These are phyloP conservation scores for Skeletonema tropicum DNA, from an alignment of 108 stramenopile species.

Conservation along the genomic window DNA sequence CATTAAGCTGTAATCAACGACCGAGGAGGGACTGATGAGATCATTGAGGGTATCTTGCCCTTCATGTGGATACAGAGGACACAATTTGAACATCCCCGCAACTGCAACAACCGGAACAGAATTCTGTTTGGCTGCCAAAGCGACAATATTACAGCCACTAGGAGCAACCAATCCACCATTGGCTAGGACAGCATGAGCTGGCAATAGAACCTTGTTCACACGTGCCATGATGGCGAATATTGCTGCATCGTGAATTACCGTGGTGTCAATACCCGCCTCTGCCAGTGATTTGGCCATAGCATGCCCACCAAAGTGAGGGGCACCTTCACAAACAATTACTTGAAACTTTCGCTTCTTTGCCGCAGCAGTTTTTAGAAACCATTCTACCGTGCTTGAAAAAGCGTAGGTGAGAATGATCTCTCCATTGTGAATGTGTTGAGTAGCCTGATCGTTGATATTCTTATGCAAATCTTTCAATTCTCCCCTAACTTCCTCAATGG, in stretches of 20 bases:
- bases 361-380: slow-evolving; percentile 85
- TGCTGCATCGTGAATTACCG: slow-evolving; percentile 76
- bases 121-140: slow-evolving; percentile 92
- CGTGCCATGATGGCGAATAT: slow-evolving; percentile 90
- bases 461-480: slow-evolving; percentile 90
- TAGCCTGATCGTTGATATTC: slow-evolving; percentile 88
- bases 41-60: slow-evolving; percentile 94
- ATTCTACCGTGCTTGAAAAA: slow-evolving; percentile 81
- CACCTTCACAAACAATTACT: slow-evolving; percentile 94
- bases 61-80: slow-evolving; percentile 97
- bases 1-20: slow-evolving; percentile 69
- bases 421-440: slow-evolving; percentile 94
- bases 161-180: slow-evolving; percentile 95
- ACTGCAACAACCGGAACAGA: slow-evolving; percentile 93
- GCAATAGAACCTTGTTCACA: slow-evolving; percentile 94
- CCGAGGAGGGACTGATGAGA: slow-evolving; percentile 73
- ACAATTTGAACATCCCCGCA: slow-evolving; percentile 96
- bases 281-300: slow-evolving; percentile 86
- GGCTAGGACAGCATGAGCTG: slow-evolving; percentile 96
- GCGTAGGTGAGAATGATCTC: slow-evolving; percentile 94
- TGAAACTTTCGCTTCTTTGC: slow-evolving; percentile 91
- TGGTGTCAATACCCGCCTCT: slow-evolving; percentile 81
- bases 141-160: slow-evolving; percentile 90
- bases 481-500: slow-evolving; percentile 82
- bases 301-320: slow-evolving; percentile 86